Percentiles rank a stretch among this genome's conserved stretches.
These are phyloP conservation scores for Rhodotorula sp. DNA, from an alignment of 1,284 basidiomycete genomes.

Conservation along the genomic window DNA sequence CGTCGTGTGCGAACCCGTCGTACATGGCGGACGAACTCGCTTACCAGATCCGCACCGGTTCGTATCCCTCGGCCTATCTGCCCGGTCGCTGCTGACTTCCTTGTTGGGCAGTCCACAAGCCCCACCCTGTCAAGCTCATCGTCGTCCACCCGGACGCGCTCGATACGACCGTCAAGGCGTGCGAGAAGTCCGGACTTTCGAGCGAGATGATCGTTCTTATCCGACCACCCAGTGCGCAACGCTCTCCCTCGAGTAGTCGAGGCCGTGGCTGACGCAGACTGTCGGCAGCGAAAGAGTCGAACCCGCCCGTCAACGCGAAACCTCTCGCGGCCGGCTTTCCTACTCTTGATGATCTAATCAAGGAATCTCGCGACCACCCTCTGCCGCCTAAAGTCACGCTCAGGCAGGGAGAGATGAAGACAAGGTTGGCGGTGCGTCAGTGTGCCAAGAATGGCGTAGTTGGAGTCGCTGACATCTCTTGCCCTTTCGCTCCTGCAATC, in stretches of 20 bases:
- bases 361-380: constrained; percentile 24
- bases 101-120: constrained; percentile 55
- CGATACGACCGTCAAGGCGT: constrained; percentile 57
- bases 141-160: constrained; percentile 61
- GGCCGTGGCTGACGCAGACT: too few relatives aligned
- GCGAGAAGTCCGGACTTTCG: constrained; percentile 58
- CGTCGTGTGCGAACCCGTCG: constrained; percentile 70
- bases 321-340: constrained; percentile 33
- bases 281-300: neutral
- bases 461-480: too few relatives aligned
- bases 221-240: constrained; percentile 42
- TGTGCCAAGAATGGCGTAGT: too few relatives aligned
- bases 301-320: neutral
- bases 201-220: constrained; percentile 61
- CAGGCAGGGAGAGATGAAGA: constrained; percentile 63
- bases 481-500: too few relatives aligned
- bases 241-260: neutral
- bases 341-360: constrained; percentile 58
- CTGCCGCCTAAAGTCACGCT: constrained; percentile 57
- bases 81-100: neutral
- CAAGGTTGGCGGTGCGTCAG: constrained; percentile 57
- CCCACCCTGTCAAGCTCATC: constrained; percentile 59
- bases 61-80: neutral
- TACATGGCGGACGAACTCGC: constrained; percentile 65
- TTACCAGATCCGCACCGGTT: constrained; percentile 42